phyloP scores from a whole-genome alignment of 371 early-diverging fungal genomes.

The Rhizopus microsporus region DNA sequence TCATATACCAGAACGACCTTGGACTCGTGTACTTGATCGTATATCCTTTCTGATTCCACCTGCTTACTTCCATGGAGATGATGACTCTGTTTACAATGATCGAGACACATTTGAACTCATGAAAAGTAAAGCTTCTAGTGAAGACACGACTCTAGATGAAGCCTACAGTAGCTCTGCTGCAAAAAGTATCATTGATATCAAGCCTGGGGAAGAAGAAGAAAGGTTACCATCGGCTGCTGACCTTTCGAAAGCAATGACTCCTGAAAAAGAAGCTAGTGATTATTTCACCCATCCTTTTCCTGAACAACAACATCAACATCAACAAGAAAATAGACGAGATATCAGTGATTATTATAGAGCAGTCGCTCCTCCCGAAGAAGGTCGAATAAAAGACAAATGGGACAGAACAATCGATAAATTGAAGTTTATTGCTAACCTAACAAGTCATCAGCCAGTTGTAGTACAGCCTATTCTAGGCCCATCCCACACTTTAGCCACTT shows the following conservation, averaged over 20 bases:
- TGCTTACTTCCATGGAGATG: conserved; percentile 19
- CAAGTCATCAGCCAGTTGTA: neutral
- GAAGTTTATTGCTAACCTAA: conserved; percentile 30
- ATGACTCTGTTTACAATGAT: conserved; percentile 16
- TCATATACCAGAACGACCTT: conserved; percentile 14
- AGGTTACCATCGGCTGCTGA: conserved; percentile 34
- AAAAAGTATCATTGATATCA: conserved; percentile 1
- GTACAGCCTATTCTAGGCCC: conserved; percentile 12
- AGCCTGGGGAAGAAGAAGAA: conserved; percentile 26
- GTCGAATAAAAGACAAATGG: conserved; percentile 33
- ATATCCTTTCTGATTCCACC: conserved; percentile 26
- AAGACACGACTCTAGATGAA: neutral
- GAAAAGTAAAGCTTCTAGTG: conserved; percentile 6
- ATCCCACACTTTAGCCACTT: conserved; percentile 38
- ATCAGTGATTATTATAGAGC: neutral
- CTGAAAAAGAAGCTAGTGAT: conserved; percentile 16
- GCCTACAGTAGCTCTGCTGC: conserved; percentile 3
- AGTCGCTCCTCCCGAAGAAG: conserved; percentile 7
- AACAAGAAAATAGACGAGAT: conserved; percentile 7
- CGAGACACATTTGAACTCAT: conserved; percentile 37
- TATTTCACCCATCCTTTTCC: conserved; percentile 40
- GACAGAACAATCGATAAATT: conserved; percentile 42
- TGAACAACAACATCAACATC: conserved; percentile 5
- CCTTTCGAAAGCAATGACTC: conserved; percentile 11
- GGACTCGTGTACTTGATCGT: conserved; percentile 22